A percentile compares a stretch with the other conserved stretches of the same genome.
These are phyloP conservation scores for Suillus occidentalis DNA, from an alignment of 768 basidiomycete species.

Conservation along the genomic window DNA sequence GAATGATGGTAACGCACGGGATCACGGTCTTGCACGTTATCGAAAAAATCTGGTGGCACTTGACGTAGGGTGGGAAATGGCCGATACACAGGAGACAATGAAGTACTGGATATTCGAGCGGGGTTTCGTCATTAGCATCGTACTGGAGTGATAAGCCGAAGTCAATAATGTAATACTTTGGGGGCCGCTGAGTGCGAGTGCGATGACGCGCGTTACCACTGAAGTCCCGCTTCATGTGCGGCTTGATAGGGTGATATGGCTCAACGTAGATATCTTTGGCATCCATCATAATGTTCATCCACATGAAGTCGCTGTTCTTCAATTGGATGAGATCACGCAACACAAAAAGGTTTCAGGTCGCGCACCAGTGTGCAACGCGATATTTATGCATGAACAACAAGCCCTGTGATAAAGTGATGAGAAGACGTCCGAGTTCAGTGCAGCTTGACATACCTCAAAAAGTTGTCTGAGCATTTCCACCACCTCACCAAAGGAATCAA, in stretches of 20 bases:
- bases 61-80: slow-evolving; percentile 16
- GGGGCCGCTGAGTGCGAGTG: slow-evolving; percentile 30
- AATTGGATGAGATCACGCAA: too few species aligned
- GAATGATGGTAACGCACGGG: too few species aligned
- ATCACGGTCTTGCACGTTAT: too few species aligned
- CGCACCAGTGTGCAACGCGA: too few species aligned
- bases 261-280: slow-evolving; percentile 23
- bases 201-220: slow-evolving; percentile 21
- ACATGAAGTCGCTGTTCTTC: slow-evolving; percentile 26
- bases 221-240: slow-evolving; percentile 18
- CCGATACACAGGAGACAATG: slow-evolving; percentile 15
- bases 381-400: slow-evolving; percentile 35
- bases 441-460: slow-evolving; percentile 19
- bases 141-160: slow-evolving; percentile 37
- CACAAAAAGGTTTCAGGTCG: too few species aligned
- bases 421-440: too few species aligned
- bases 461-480: slow-evolving; percentile 34
- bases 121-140: slow-evolving; percentile 22
- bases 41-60: too few species aligned
- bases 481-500: slow-evolving; percentile 34
- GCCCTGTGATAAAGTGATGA: too few species aligned
- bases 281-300: slow-evolving; percentile 35
- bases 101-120: slow-evolving; percentile 29
- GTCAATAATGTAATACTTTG: slow-evolving; percentile 37
- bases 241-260: slow-evolving; percentile 24